Conservation (phyloP, 768 basidiomycete genomes). For the Agaricus subrufescens region DNA sequence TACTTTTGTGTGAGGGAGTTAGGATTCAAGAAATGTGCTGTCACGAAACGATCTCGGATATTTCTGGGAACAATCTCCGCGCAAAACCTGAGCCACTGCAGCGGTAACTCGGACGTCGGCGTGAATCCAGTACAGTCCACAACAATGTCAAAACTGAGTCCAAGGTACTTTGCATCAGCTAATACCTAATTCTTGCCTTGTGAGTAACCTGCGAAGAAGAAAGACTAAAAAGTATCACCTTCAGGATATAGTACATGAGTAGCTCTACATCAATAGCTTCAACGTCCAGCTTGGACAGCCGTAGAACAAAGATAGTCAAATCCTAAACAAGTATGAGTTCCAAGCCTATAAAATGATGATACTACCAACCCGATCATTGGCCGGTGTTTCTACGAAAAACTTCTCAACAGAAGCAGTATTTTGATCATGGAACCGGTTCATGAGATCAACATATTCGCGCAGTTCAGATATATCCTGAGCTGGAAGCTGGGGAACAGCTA, state of each 20-base stretch:
- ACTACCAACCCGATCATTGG: slow-evolving; percentile 37
- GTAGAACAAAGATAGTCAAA: slow-evolving; percentile 57
- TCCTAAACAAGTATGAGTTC: slow-evolving; percentile 20
- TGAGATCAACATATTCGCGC: slow-evolving; percentile 61
- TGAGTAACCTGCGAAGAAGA: not conserved
- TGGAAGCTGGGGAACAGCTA: slow-evolving; percentile 65
- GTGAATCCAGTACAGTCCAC: slow-evolving; percentile 80
- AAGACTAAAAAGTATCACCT: slow-evolving; percentile 33
- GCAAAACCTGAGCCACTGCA: slow-evolving; percentile 78
- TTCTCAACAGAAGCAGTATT: slow-evolving; percentile 58
- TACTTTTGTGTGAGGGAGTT: slow-evolving; percentile 70
- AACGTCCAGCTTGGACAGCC: slow-evolving; percentile 67
- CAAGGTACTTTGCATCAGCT: slow-evolving; percentile 39
- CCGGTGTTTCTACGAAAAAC: slow-evolving; percentile 54
- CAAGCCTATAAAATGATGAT: not conserved
- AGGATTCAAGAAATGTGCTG: slow-evolving; percentile 67
- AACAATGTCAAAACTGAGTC: slow-evolving; percentile 63
- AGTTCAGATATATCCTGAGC: slow-evolving; percentile 43
- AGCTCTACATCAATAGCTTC: slow-evolving; percentile 77
- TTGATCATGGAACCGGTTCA: slow-evolving; percentile 57
- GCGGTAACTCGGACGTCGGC: slow-evolving; percentile 69
- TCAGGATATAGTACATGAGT: slow-evolving; percentile 73
- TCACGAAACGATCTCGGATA: slow-evolving; percentile 55
- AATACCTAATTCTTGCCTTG: slow-evolving; percentile 37
- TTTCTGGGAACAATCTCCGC: slow-evolving; percentile 72